These are phyloP conservation scores for Xylariaceae sp. DNA, from an alignment of 2,329 filamentous ascomycete species.

Conservation along the genomic window DNA sequence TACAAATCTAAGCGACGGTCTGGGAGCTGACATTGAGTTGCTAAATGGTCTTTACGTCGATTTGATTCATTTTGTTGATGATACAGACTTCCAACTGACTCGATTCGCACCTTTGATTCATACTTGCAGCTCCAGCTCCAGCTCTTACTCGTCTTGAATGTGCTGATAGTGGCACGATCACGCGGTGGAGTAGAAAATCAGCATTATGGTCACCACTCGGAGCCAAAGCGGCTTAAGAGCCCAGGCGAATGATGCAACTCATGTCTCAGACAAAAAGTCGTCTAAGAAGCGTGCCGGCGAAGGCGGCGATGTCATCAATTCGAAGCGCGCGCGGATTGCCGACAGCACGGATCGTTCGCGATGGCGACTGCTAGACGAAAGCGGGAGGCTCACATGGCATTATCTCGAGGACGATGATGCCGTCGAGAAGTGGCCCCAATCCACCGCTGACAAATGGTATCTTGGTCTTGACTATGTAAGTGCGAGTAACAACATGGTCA, in stretches of 20 bases:
- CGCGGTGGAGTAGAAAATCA: not conserved
- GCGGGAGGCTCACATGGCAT: slow-evolving; percentile 87
- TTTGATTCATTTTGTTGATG: not conserved
- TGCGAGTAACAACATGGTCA: not conserved
- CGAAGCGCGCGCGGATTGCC: slow-evolving; percentile 44
- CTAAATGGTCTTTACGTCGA: not conserved
- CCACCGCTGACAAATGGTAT: slow-evolving; percentile 81
- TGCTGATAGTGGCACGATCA: not conserved
- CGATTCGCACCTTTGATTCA: not conserved
- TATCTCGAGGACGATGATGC: slow-evolving; percentile 74
- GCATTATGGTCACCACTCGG: slow-evolving; percentile 18
- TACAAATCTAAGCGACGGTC: not conserved
- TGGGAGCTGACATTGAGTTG: not conserved
- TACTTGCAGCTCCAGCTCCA: not conserved
- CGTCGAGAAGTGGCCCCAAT: slow-evolving; percentile 75
- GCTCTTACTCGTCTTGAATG: not conserved
- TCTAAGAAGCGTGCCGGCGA: slow-evolving; percentile 42
- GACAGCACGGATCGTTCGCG: slow-evolving; percentile 69
- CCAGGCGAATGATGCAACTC: slow-evolving; percentile 25
- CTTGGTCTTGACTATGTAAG: slow-evolving; percentile 72
- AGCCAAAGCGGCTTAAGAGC: slow-evolving; percentile 3
- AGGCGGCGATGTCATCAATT: slow-evolving; percentile 30
- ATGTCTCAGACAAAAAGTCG: not conserved
- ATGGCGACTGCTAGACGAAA: slow-evolving; percentile 81
- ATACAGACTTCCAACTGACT: not conserved